Evolutionary conservation across 139 green algal genomes (phyloP), one percentile per base, ranked within the genome.

Genomic region (Pycnococcus provasolii): DNA sequence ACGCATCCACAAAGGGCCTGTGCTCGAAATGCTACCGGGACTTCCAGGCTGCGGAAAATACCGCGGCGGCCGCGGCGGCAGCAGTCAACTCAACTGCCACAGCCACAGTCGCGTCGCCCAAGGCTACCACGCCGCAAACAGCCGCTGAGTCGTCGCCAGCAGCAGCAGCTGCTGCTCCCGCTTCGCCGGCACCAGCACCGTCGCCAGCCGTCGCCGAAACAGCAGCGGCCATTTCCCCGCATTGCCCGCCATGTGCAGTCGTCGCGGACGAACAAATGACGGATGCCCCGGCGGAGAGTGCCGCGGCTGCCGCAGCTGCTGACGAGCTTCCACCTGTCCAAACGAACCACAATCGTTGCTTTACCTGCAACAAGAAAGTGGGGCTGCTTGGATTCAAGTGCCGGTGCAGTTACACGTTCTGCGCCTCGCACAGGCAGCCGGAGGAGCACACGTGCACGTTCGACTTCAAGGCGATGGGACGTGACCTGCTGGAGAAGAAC

Each of bases 311-410:
- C 26, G 40, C 61, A 5, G 61, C 61, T 67, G 40, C 61, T 60
- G 39, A n/a, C 13, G n/a, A 45, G 8, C n/a, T 26, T 39, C 42
- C 62, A 26, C 62, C 45, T 43, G 41, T 46, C 15, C 40, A 53
- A 26, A 44, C 71, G 9, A 26, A 26, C 26, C 26, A 26, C 26
- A 79, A 77, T 45, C 72, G 72, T 3, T 81, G 76, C 54, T 69
- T 45, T 3, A 54, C 37, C 37, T 81, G 76, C 68, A 80, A 68
- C 42, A 82, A 82, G 15, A 81, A 82, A 62, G 54, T 95, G 5
- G 88, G 88, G 1, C 77, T 95, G 3, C 94, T 84, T 0, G 88
- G 88, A 41, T 95, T 95, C 80, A 85, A 86, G 68, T 95, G 88
- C 84, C 81, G 81, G 45, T 95, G 88, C 57, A 77, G 84, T 6